Base-by-base conservation (phyloP, 192 early-diverging fungal genomes). In the Podila epicladia region DNA sequence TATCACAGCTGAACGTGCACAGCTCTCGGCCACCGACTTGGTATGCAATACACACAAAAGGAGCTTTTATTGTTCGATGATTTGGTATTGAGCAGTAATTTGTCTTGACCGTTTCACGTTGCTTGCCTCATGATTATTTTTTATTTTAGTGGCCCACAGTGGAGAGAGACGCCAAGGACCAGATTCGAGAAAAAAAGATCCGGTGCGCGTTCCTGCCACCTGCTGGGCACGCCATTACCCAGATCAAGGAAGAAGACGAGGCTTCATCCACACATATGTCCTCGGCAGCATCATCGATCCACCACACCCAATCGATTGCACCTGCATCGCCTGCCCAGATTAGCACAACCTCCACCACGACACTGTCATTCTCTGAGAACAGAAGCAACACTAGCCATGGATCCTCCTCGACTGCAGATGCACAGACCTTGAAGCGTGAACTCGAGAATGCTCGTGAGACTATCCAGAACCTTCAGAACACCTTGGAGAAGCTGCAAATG, bases 101-200 rank as follows among this genome's bases (percentile, higher is more conserved):
- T 58, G 24, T 58, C 17, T 26, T 69, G 6, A 58, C 38, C 29
- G 8, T 17, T 9, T 12, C 22, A 59, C 28, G 1, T 67, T 67
- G 35, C 24, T 38, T 68, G 28, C 22, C 63, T 64, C 6, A 33
- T 33, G 33, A 13, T 72, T 4, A 57, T 32, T 69, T 62, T 53
- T n/a, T 19, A 9, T 53, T 20, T 19, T 26, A 91, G 86, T 94
- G 92, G 93, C 71, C 88, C 33, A 87, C 82, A 69, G 77, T 90
- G 13, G 93, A 94, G 71, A 83, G 85, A 59, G 85, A 89, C 20
- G 73, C 87, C 59, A 91, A 85, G 84, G 86, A 85, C 28, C 82
- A 80, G 32, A 92, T 93, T 66, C 85, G 83, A 62, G 90, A 94
- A 75, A 90, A 89, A 61, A 94, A 93, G 76, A 85, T 94, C 63